Percentiles rank a stretch among this genome's conserved stretches.
Conservation (phyloP, 352 stramenopile genomes). For the Pythium graminicola region DNA sequence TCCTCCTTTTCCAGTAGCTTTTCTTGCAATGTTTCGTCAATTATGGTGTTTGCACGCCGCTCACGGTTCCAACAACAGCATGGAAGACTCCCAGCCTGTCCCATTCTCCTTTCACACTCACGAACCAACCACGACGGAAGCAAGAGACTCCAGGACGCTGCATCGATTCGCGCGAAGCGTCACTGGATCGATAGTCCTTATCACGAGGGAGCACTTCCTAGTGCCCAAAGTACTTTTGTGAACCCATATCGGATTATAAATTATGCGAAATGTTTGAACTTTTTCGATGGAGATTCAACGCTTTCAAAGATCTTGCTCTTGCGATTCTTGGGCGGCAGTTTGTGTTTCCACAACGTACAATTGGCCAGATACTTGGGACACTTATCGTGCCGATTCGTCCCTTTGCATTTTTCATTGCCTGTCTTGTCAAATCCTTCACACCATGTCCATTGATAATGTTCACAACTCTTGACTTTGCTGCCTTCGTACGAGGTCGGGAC, state of each 20-base stretch:
- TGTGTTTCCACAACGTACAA: conserved; percentile 83
- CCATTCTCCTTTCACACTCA: conserved; percentile 15
- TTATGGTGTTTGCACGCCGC: conserved; percentile 27
- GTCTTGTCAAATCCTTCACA: conserved; percentile 82
- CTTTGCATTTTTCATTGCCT: conserved; percentile 77
- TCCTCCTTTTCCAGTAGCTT: conserved; percentile 32
- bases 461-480: conserved; percentile 73
- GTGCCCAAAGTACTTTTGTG: background rate
- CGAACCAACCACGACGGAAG: too few species aligned
- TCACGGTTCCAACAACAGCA: conserved; percentile 42
- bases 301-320: conserved; percentile 67
- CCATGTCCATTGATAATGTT: conserved; percentile 85
- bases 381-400: conserved; percentile 82
- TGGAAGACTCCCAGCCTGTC: conserved; percentile 28
- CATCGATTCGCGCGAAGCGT: too few species aligned
- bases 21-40: conserved; percentile 42
- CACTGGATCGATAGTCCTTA: too few species aligned
- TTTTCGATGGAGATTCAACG: conserved; percentile 80
- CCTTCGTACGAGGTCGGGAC: conserved; percentile 65
- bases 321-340: conserved; percentile 76
- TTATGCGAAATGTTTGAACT: conserved; percentile 72
- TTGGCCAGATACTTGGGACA: conserved; percentile 83
- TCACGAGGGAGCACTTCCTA: too few species aligned
- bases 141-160: too few species aligned
- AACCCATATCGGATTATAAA: conserved; percentile 15